Percentiles rank a stretch among this genome's conserved stretches.
These are phyloP conservation scores for Penicillium occitanis DNA, from an alignment of 2,329 filamentous ascomycete genomes.

Conservation along the genomic window DNA sequence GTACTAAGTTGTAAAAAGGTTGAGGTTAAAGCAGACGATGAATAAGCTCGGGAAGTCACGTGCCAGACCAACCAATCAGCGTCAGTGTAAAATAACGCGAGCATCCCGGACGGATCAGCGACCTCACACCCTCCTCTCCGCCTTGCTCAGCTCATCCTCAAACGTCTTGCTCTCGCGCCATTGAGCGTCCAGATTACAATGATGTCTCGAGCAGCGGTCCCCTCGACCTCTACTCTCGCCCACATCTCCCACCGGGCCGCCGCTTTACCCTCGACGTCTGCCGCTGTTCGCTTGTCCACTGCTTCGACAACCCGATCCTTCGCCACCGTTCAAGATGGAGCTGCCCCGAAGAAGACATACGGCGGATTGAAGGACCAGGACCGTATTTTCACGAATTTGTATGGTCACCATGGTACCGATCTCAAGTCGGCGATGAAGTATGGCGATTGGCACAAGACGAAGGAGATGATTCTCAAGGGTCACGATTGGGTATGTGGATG, in stretches of 20 bases:
- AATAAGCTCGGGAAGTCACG: slow-evolving; percentile 28
- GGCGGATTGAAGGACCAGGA: slow-evolving; percentile 94
- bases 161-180: slow-evolving; percentile 29
- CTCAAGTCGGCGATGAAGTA: slow-evolving; percentile 95
- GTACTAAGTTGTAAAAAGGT: background rate
- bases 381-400: slow-evolving; percentile 98
- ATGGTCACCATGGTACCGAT: slow-evolving; percentile 87
- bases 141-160: slow-evolving; percentile 11
- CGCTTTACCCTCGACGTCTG: slow-evolving; percentile 29
- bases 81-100: slow-evolving; percentile 32
- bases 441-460: slow-evolving; percentile 99
- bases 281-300: slow-evolving; percentile 32
- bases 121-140: slow-evolving; percentile 15
- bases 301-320: slow-evolving; percentile 60
- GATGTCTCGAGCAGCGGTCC: slow-evolving; percentile 49
- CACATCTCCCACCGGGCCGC: slow-evolving; percentile 43
- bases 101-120: slow-evolving; percentile 14
- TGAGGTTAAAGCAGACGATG: background rate
- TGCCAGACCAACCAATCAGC: slow-evolving; percentile 38
- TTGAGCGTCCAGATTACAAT: slow-evolving; percentile 42
- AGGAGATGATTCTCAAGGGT: slow-evolving; percentile 95
- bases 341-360: slow-evolving; percentile 63
- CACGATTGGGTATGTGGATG: slow-evolving; percentile 72
- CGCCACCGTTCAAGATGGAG: slow-evolving; percentile 74
- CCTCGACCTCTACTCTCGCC: slow-evolving; percentile 42